phyloP scores from a whole-genome alignment of 2,329 filamentous ascomycete genomes.

The Hypoxylon sp. region DNA sequence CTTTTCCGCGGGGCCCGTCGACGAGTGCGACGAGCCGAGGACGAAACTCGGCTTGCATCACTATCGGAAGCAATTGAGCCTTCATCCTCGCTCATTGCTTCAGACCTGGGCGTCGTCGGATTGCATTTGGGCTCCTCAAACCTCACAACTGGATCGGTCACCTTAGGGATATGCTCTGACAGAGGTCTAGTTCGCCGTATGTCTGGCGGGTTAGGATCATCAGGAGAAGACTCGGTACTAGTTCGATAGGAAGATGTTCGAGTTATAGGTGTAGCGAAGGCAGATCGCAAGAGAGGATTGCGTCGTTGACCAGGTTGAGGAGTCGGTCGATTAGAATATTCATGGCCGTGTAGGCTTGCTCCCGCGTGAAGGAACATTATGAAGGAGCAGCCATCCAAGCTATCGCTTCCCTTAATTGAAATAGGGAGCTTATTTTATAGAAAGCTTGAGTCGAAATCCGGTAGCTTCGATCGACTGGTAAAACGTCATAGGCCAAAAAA shows the following conservation, averaged over 20 bases:
- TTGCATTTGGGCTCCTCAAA: slow-evolving; percentile 51
- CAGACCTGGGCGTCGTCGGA: slow-evolving; percentile 39
- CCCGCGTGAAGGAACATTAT: slow-evolving; percentile 73
- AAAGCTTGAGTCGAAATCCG: slow-evolving; percentile 29
- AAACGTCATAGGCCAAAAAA: slow-evolving; percentile 7
- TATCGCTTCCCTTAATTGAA: slow-evolving; percentile 27
- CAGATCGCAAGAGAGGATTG: slow-evolving; percentile 52
- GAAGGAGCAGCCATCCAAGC: slow-evolving; percentile 41
- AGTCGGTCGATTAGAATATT: slow-evolving; percentile 64
- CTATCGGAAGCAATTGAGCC: slow-evolving; percentile 62
- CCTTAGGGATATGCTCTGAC: slow-evolving; percentile 37
- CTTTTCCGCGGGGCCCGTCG: slow-evolving; percentile 67
- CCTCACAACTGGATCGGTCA: slow-evolving; percentile 42
- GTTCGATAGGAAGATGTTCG: slow-evolving; percentile 46
- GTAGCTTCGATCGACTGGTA: slow-evolving; percentile 31
- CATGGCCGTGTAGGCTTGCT: slow-evolving; percentile 72
- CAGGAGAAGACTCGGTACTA: slow-evolving; percentile 36
- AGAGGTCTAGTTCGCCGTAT: slow-evolving; percentile 37
- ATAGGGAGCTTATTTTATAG: slow-evolving; percentile 22
- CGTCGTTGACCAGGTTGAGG: slow-evolving; percentile 50
- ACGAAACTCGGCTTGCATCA: slow-evolving; percentile 61
- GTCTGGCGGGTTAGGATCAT: slow-evolving; percentile 31
- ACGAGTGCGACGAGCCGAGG: slow-evolving; percentile 56
- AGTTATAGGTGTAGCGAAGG: slow-evolving; percentile 48
- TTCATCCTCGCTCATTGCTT: slow-evolving; percentile 65